Percentiles rank a stretch among this genome's conserved stretches.
phyloP scores from a whole-genome alignment of 352 stramenopile species.

The Phytophthora sp. region DNA sequence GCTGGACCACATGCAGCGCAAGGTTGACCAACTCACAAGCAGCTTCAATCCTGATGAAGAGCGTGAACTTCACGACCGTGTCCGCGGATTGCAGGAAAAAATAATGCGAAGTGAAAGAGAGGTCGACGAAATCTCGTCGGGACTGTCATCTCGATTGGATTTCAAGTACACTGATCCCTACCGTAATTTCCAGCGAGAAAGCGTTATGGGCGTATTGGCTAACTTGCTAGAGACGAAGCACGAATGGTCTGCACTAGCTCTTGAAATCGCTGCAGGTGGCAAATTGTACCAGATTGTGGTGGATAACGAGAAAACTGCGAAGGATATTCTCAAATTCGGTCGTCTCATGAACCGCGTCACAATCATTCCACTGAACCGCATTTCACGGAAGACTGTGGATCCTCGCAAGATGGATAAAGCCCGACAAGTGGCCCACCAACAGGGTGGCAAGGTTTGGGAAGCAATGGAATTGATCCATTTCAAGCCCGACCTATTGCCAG shows the following conservation, averaged over 20 bases:
- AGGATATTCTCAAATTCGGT: constrained; percentile 97
- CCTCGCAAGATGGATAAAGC: constrained; percentile 82
- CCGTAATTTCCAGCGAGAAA: constrained; percentile 94
- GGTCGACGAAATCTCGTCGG: constrained; percentile 92
- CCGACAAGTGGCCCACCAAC: constrained; percentile 82
- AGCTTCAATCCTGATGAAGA: constrained; percentile 86
- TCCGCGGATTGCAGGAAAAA: constrained; percentile 67
- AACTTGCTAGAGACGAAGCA: constrained; percentile 96
- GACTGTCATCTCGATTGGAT: constrained; percentile 94
- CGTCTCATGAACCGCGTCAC: constrained; percentile 97
- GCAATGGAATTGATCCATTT: constrained; percentile 98
- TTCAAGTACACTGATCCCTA: constrained; percentile 97
- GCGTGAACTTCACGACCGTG: constrained; percentile 58
- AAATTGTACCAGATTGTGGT: constrained; percentile 99
- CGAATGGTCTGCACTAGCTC: constrained; percentile 91
- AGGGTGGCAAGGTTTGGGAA: constrained; percentile 91
- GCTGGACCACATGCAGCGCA: constrained; percentile 62
- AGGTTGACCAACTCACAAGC: constrained; percentile 61
- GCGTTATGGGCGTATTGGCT: constrained; percentile 98
- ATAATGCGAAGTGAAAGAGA: constrained; percentile 79
- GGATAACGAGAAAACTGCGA: constrained; percentile 98
- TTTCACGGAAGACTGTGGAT: constrained; percentile 85
- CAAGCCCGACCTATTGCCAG: constrained; percentile 93
- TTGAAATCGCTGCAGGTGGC: constrained; percentile 98
- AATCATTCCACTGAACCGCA: constrained; percentile 99